Evolutionary conservation across 78 protist genomes (phyloP).

Genomic region (Cavenderia fasciculata): DNA sequence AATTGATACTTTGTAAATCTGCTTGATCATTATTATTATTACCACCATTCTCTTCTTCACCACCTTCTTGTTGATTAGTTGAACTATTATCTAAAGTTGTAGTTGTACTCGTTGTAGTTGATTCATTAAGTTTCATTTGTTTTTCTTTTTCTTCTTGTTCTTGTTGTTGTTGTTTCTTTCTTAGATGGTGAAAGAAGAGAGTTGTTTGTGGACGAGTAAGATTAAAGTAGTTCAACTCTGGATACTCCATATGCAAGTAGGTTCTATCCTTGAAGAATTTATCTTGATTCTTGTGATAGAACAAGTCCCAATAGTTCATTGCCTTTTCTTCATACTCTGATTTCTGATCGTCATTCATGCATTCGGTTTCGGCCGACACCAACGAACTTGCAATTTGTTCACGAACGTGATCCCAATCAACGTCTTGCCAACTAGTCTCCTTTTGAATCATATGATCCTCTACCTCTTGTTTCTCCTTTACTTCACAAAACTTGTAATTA

Average conservation of each 20-base stretch:
- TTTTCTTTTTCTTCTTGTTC: background rate
- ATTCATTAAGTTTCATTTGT: background rate
- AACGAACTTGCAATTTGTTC: conserved; percentile 23
- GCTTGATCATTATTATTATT: too few species aligned
- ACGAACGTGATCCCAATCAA: conserved; percentile 54
- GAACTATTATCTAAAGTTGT: background rate
- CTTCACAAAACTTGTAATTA: conserved; percentile 48
- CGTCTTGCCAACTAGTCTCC: conserved; percentile 66
- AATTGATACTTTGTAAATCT: too few species aligned
- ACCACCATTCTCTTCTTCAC: background rate
- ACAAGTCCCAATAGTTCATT: conserved; percentile 72
- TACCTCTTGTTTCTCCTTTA: conserved; percentile 7
- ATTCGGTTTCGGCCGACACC: conserved; percentile 13
- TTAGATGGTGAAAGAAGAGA: conserved; percentile 19
- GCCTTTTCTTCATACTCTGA: conserved; percentile 45
- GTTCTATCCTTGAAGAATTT: conserved; percentile 85
- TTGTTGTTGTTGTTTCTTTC: background rate
- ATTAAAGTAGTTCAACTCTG: conserved; percentile 56
- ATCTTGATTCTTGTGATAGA: conserved; percentile 68
- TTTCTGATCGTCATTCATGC: background rate
- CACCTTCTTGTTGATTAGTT: background rate
- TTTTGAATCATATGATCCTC: conserved; percentile 41
- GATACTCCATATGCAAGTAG: conserved; percentile 77
- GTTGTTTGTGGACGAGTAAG: conserved; percentile 47
- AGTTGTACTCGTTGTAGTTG: background rate